These are phyloP conservation scores for Rosellinia necatrix DNA, from an alignment of 2,329 filamentous ascomycete genomes.

Conservation along the genomic window DNA sequence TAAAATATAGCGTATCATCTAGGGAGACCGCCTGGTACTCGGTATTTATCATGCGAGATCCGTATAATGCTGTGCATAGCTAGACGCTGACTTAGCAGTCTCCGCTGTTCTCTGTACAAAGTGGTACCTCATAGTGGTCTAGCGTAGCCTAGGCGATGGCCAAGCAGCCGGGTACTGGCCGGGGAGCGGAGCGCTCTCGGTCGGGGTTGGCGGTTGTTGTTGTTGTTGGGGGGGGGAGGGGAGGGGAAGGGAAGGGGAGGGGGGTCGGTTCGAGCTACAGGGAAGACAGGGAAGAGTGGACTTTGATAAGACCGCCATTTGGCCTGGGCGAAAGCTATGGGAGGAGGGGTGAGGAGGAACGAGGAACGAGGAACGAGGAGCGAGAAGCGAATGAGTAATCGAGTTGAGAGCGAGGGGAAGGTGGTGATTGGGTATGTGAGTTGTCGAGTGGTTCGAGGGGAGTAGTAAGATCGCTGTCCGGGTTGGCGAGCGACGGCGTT, in stretches of 20 bases:
- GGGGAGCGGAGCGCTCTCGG: no score
- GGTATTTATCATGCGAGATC: slow-evolving; percentile 16
- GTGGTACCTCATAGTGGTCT: background rate
- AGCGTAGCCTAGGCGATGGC: background rate
- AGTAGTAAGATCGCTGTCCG: slow-evolving; percentile 15
- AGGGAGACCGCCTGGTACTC: slow-evolving; percentile 1
- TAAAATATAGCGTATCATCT: slow-evolving; percentile 4
- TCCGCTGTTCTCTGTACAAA: background rate
- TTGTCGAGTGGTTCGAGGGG: slow-evolving; percentile 14
- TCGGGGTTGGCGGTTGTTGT: no score
- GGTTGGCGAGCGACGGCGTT: background rate
- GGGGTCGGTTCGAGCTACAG: background rate
- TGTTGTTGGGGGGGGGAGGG: no score
- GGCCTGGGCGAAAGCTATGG: background rate
- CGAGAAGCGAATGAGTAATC: slow-evolving; percentile 16
- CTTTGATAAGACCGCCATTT: slow-evolving; percentile 23
- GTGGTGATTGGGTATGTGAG: slow-evolving; percentile 11
- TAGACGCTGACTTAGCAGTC: background rate
- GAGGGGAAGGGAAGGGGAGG: no score
- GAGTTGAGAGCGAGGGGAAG: background rate
- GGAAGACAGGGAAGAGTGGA: background rate
- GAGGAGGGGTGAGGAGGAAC: background rate
- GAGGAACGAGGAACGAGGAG: background rate
- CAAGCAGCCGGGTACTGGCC: background rate
- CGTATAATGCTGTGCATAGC: slow-evolving; percentile 15